Conservation (phyloP, 106 monocot species). For the Cymbidium sinense region DNA sequence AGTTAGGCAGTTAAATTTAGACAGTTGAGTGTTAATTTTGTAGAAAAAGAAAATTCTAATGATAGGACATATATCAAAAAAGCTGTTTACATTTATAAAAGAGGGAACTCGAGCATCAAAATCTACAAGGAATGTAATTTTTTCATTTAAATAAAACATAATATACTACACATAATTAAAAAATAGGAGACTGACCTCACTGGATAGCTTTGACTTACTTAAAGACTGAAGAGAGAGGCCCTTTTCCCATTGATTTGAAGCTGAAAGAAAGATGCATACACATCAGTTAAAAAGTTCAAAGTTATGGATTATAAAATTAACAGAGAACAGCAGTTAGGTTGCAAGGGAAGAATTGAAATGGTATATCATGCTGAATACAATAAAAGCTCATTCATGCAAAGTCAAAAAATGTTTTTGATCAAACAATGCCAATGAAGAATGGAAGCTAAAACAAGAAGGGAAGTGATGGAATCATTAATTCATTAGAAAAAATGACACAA, state of each 20-base stretch:
- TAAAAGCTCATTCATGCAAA: background rate
- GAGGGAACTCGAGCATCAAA: background rate
- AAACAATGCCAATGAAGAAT: background rate
- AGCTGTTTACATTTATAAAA: background rate
- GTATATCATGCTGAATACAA: background rate
- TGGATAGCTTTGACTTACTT: slow-evolving; percentile 21
- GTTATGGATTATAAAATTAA: background rate
- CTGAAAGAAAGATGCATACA: slow-evolving; percentile 7
- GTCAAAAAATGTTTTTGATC: background rate
- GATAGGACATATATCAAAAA: background rate
- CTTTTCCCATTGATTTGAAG: slow-evolving; percentile 51
- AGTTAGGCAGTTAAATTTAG: background rate
- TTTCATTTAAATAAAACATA: background rate
- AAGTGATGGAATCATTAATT: background rate
- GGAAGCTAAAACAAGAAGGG: background rate
- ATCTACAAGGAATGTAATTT: background rate
- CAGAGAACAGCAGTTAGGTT: background rate
- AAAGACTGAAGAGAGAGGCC: slow-evolving; percentile 32
- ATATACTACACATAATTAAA: background rate
- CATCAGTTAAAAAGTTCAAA: background rate
- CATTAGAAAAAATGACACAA: background rate
- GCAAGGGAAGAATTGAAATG: background rate
- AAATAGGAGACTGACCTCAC: slow-evolving; percentile 38
- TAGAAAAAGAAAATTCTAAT: background rate
- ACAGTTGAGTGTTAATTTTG: background rate